Evolutionary conservation across 805 yeast species (phyloP).

Genomic region (Metschnikowia lunata): DNA sequence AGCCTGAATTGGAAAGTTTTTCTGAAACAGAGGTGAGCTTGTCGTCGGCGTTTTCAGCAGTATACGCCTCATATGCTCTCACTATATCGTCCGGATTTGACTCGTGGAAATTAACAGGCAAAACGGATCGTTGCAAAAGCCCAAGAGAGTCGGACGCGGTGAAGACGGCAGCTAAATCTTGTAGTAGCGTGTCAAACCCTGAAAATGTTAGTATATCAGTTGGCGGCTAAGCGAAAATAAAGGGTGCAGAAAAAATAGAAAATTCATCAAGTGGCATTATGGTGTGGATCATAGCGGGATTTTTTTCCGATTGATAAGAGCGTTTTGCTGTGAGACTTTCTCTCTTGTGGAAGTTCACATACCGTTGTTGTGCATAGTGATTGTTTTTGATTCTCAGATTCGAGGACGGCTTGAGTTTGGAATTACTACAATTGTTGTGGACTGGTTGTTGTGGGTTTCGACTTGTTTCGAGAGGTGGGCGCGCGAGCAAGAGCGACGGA

Average conservation of each 20-base stretch:
- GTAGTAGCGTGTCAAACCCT: slow-evolving; percentile 16
- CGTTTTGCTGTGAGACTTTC: neutral
- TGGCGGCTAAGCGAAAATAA: too few species aligned
- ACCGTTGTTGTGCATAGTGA: slow-evolving; percentile 7
- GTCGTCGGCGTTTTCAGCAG: slow-evolving; percentile 26
- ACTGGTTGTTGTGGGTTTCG: too few species aligned
- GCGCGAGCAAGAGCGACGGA: too few species aligned
- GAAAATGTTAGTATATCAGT: slow-evolving; percentile 3
- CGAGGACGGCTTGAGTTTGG: too few species aligned
- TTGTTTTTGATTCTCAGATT: slow-evolving; percentile 1
- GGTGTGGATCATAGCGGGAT: neutral
- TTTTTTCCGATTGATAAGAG: neutral
- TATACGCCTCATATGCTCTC: slow-evolving; percentile 35
- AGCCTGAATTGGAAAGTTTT: slow-evolving; percentile 37
- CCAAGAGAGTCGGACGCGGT: slow-evolving; percentile 8
- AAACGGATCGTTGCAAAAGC: slow-evolving; percentile 12
- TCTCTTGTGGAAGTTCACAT: neutral
- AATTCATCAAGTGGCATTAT: neutral
- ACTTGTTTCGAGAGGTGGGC: too few species aligned
- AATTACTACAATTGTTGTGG: too few species aligned
- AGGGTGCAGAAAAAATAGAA: neutral
- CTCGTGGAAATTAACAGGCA: slow-evolving; percentile 50
- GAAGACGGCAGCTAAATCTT: slow-evolving; percentile 12
- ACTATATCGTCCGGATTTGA: slow-evolving; percentile 39
- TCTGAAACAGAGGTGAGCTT: slow-evolving; percentile 38